Conservation (phyloP, 2,329 filamentous ascomycete genomes). For the Neospermospora avenae region DNA sequence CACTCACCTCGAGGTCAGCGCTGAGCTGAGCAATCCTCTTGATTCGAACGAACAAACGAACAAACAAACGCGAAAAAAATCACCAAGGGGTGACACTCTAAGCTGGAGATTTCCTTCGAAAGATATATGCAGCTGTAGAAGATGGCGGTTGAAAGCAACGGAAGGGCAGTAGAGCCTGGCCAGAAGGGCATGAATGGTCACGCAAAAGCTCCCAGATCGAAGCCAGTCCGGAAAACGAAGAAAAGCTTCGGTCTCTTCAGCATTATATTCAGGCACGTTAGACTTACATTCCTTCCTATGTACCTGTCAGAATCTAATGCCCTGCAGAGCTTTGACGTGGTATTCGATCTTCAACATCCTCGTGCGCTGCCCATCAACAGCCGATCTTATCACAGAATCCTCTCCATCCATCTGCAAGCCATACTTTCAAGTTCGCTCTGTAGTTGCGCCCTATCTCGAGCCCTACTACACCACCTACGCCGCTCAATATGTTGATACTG, state of each 20-base stretch:
- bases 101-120: not conserved
- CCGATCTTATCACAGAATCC: slow-evolving; percentile 62
- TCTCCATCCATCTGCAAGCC: slow-evolving; percentile 80
- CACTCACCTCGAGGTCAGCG: not conserved
- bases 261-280: slow-evolving; percentile 51
- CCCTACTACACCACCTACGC: slow-evolving; percentile 87
- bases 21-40: not conserved
- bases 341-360: slow-evolving; percentile 77
- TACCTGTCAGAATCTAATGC: slow-evolving; percentile 11
- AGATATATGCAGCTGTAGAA: slow-evolving; percentile 23
- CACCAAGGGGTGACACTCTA: no score
- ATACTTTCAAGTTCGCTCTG: slow-evolving; percentile 65
- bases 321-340: slow-evolving; percentile 72
- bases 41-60: not conserved
- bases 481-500: slow-evolving; percentile 74
- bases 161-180: slow-evolving; percentile 34
- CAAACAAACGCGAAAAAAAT: no score
- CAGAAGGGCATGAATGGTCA: slow-evolving; percentile 39
- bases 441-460: slow-evolving; percentile 68
- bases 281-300: not conserved
- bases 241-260: slow-evolving; percentile 42
- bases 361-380: slow-evolving; percentile 74
- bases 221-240: slow-evolving; percentile 21
- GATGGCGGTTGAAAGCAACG: slow-evolving; percentile 40
- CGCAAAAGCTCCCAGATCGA: slow-evolving; percentile 35